Percentiles rank a stretch among this genome's conserved stretches.
Conservation (phyloP, 352 stramenopile genomes). For the Phytophthora hibernalis region DNA sequence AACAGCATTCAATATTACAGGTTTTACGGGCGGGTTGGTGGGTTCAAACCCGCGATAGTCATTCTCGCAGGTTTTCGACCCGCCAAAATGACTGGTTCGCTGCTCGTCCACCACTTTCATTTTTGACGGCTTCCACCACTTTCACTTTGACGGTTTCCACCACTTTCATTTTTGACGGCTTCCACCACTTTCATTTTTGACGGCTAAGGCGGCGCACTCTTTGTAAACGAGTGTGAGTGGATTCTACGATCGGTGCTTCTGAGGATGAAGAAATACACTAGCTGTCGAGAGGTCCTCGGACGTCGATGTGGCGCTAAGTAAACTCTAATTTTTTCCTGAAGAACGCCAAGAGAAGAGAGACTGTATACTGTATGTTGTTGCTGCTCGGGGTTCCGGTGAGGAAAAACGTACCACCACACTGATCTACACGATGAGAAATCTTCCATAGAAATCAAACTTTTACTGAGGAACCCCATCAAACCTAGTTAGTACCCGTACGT, state of each 20-base stretch:
- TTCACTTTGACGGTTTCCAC: too few species aligned
- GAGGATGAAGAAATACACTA: constrained; percentile 83
- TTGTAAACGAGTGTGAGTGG: background rate
- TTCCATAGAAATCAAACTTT: constrained; percentile 77
- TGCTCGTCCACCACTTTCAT: constrained; percentile 3
- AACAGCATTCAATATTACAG: constrained; percentile 3
- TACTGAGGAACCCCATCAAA: constrained; percentile 57
- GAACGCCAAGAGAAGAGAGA: constrained; percentile 35
- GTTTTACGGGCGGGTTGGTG: constrained; percentile 6
- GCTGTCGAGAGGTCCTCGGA: constrained; percentile 42
- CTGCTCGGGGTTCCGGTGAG: constrained; percentile 50
- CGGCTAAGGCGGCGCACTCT: background rate
- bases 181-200: constrained; percentile 34
- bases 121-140: too few species aligned
- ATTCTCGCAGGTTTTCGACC: constrained; percentile 5
- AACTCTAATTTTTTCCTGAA: constrained; percentile 92
- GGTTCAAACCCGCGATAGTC: constrained; percentile 15
- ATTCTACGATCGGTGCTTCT: constrained; percentile 38
- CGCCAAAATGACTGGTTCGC: constrained; percentile 30
- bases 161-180: too few species aligned
- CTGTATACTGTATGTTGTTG: constrained; percentile 19
- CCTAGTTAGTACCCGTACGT: too few species aligned
- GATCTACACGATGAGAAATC: constrained; percentile 73
- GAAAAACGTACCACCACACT: constrained; percentile 82
- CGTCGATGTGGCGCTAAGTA: constrained; percentile 58